Evolutionary conservation across 441 rosid species (phyloP).

Genomic region (Populus trichocarpa): DNA sequence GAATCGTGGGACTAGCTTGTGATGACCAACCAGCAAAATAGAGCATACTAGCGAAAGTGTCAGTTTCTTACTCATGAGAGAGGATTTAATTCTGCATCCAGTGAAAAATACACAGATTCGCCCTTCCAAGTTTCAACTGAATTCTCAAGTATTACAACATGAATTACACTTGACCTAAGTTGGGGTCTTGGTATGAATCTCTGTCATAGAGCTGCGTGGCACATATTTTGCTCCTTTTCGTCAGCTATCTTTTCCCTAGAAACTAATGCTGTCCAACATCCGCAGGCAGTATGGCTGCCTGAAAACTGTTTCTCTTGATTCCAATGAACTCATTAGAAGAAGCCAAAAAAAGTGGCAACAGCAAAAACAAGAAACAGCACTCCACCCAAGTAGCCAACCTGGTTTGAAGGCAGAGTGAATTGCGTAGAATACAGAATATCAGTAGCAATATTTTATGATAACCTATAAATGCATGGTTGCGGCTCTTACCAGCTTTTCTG

Average conservation of each 20-base stretch:
- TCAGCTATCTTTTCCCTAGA: slow-evolving; percentile 5
- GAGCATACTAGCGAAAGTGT: neutral
- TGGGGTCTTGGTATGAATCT: slow-evolving; percentile 1
- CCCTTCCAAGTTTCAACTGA: neutral
- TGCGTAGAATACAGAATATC: neutral
- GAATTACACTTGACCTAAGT: neutral
- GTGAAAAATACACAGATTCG: neutral
- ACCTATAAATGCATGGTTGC: neutral
- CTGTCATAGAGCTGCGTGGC: neutral
- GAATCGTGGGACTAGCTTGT: neutral
- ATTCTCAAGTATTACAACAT: neutral
- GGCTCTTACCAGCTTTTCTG: slow-evolving; percentile 77
- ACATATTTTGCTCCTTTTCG: neutral
- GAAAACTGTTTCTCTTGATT: slow-evolving; percentile 11
- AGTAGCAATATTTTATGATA: neutral
- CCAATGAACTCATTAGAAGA: slow-evolving; percentile 41
- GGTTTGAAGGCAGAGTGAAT: slow-evolving; percentile 19
- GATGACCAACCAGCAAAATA: neutral
- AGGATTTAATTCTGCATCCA: neutral
- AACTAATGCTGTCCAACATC: slow-evolving; percentile 3
- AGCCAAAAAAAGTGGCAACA: slow-evolving; percentile 83
- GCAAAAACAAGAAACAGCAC: slow-evolving; percentile 82
- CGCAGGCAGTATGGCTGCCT: neutral
- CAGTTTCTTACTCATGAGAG: neutral
- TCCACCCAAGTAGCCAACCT: slow-evolving; percentile 95